Evolutionary conservation across 1,139 yeast genomes (phyloP).

Genomic region (Geotrichum siamense): DNA sequence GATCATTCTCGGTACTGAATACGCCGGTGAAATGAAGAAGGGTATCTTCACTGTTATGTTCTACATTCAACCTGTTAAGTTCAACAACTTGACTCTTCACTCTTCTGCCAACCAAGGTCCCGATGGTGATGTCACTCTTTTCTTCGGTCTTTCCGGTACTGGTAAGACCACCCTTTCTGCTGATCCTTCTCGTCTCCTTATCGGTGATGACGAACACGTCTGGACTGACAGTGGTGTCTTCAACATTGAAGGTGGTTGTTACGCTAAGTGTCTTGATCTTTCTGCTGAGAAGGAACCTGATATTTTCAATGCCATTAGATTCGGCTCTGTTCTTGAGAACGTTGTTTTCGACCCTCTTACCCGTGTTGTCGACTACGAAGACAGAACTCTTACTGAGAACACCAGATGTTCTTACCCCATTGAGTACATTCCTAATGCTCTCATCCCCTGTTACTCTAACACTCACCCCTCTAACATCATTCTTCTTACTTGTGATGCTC

Average conservation of each 20-base stretch:
- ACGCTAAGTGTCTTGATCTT: constrained; percentile 93
- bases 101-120: constrained; percentile 92
- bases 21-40: constrained; percentile 99
- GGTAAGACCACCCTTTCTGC: constrained; percentile 98
- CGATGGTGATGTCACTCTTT: constrained; percentile 76
- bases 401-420: constrained; percentile 99
- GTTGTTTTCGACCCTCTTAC: constrained; percentile 76
- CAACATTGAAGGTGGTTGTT: constrained; percentile 99
- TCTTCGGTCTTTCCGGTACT: constrained; percentile 96
- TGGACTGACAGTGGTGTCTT: constrained; percentile 98
- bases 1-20: constrained; percentile 97
- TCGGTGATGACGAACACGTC: constrained; percentile 99
- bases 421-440: constrained; percentile 92
- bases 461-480: constrained; percentile 89
- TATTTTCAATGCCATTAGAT: constrained; percentile 88
- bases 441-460: constrained; percentile 88
- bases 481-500: constrained; percentile 93
- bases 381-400: constrained; percentile 78
- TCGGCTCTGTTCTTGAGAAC: constrained; percentile 91
- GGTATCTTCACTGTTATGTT: constrained; percentile 99
- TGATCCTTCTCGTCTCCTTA: constrained; percentile 87
- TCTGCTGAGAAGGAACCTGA: constrained; percentile 94
- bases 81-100: constrained; percentile 87
- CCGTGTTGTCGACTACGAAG: constrained; percentile 80
- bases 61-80: constrained; percentile 94